Conservation (phyloP, 1,139 yeast species). For the Lodderomyces jiufengensis region DNA sequence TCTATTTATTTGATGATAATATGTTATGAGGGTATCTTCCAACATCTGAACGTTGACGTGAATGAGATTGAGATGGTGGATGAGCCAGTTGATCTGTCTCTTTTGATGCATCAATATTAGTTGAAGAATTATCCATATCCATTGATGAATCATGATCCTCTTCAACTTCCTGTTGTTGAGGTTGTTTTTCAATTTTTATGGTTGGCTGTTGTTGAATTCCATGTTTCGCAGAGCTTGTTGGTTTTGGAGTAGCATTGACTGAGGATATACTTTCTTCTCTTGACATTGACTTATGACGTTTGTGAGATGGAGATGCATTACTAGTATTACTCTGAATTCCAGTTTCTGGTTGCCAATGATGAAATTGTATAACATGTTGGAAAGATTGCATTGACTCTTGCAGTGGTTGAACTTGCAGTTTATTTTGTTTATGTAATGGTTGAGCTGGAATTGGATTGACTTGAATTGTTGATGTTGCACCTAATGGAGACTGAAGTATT, state of each 20-base stretch:
- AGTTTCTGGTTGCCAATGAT: conserved; percentile 48
- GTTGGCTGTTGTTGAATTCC: conserved; percentile 1
- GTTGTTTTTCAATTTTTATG: neutral
- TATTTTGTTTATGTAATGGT: conserved; percentile 37
- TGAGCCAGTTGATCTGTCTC: conserved; percentile 12
- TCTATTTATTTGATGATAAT: conserved; percentile 10
- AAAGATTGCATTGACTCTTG: conserved; percentile 52
- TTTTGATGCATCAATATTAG: conserved; percentile 7
- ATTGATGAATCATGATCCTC: conserved; percentile 17
- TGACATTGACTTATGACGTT: conserved; percentile 21
- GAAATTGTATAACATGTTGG: conserved; percentile 51
- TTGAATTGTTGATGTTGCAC: conserved; percentile 38
- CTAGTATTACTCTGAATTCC: conserved; percentile 3
- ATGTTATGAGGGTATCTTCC: conserved; percentile 21
- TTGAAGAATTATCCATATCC: conserved; percentile 11
- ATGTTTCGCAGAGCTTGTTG: conserved; percentile 1
- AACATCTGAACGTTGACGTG: conserved; percentile 16
- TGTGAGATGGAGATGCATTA: conserved; percentile 14
- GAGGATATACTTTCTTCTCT: conserved; percentile 12
- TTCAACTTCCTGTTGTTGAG: conserved; percentile 4
- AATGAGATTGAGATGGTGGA: conserved; percentile 13
- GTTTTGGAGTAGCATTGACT: conserved; percentile 5
- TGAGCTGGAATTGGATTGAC: conserved; percentile 46
- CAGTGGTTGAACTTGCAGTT: conserved; percentile 35
- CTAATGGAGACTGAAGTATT: conserved; percentile 20